These are phyloP conservation scores for Erigeron canadensis DNA, from an alignment of 129 eudicot species.

Conservation along the genomic window DNA sequence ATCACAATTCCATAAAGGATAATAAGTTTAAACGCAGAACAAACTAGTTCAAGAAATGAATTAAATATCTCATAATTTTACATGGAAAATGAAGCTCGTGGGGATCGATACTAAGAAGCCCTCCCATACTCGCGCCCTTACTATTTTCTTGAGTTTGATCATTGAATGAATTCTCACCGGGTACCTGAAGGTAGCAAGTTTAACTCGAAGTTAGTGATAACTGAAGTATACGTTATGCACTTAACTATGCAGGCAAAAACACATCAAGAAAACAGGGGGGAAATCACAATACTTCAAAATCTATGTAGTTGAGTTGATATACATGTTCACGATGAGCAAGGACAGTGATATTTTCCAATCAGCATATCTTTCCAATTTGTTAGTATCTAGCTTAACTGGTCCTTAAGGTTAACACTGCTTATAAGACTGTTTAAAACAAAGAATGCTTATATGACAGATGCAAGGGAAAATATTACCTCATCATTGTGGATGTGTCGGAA, in stretches of 20 bases:
- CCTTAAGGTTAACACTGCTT: too few species aligned
- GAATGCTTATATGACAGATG: too few species aligned
- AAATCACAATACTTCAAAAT: too few species aligned
- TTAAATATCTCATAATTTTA: neutral
- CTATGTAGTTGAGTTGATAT: too few species aligned
- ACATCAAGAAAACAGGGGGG: neutral
- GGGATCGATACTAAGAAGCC: neutral
- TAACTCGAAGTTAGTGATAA: neutral
- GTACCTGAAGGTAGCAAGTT: neutral
- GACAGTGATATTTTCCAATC: too few species aligned
- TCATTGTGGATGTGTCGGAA: neutral
- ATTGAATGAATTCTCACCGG: neutral
- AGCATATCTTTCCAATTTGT: too few species aligned
- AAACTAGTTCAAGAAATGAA: neutral
- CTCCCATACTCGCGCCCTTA: neutral
- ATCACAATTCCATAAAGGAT: too few species aligned
- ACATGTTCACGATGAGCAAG: too few species aligned
- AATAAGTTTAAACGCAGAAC: too few species aligned
- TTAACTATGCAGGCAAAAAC: neutral
- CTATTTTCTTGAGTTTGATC: neutral
- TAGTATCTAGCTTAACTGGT: too few species aligned
- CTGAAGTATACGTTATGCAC: too few species aligned
- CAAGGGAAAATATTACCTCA: neutral
- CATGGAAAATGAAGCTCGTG: conserved; percentile 3
- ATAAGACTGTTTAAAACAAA: too few species aligned